These are phyloP conservation scores for Cynara cardunculus DNA, from an alignment of 129 eudicot species.

Conservation along the genomic window DNA sequence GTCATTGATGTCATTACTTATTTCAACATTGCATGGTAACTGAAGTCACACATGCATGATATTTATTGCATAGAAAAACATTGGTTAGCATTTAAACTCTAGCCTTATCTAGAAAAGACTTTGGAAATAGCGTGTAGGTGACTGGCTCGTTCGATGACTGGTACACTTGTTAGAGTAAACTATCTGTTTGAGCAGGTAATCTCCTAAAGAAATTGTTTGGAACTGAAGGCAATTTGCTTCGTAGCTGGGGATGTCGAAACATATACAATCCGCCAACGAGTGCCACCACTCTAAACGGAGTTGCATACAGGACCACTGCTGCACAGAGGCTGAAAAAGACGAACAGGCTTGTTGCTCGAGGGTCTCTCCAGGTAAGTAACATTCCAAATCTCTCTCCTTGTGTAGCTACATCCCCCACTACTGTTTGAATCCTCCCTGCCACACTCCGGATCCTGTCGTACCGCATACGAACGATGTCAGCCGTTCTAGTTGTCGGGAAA, in stretches of 20 bases:
- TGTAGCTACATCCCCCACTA: constrained; percentile 56
- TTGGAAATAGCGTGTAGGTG: background rate
- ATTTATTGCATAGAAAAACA: background rate
- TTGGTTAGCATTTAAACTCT: background rate
- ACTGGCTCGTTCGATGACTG: background rate
- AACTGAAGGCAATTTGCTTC: constrained; percentile 47
- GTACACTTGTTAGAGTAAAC: constrained; percentile 32
- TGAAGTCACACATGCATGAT: background rate
- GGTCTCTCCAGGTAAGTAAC: constrained; percentile 58
- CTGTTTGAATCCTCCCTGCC: constrained; percentile 50
- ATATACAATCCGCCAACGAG: constrained; percentile 39
- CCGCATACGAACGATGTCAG: constrained; percentile 49
- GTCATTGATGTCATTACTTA: background rate
- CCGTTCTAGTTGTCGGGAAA: constrained; percentile 39
- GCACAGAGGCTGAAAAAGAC: constrained; percentile 41
- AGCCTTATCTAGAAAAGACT: background rate
- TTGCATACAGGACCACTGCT: constrained; percentile 44
- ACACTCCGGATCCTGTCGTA: constrained; percentile 56
- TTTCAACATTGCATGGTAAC: background rate
- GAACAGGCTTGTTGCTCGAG: constrained; percentile 53
- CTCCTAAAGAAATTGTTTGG: constrained; percentile 58
- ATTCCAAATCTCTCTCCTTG: constrained; percentile 54
- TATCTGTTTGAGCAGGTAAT: constrained; percentile 48
- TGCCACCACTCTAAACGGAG: constrained; percentile 42
- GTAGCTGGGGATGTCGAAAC: constrained; percentile 47